phyloP scores from a whole-genome alignment of 2,329 filamentous ascomycete species.

The Orbilia quercus region DNA sequence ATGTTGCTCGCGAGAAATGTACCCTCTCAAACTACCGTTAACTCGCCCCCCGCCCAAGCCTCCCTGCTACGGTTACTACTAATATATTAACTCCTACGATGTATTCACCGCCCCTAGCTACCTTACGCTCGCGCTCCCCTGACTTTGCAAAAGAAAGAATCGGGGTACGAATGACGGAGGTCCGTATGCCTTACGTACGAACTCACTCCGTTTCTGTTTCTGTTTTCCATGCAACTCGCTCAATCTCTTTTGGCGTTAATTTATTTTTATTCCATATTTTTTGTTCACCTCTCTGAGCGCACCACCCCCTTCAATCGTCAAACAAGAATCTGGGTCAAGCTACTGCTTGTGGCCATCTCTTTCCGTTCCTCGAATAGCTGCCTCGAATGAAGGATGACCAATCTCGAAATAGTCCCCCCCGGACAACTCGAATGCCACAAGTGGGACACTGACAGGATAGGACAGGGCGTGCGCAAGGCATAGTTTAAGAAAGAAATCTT shows the following conservation, averaged over 20 bases:
- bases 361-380: conserved; percentile 51
- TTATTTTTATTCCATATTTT: conserved; percentile 1
- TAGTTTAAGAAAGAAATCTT: no score
- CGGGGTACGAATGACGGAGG: conserved; percentile 31
- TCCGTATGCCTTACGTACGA: no score
- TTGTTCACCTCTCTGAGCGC: neutral
- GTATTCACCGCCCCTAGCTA: no score
- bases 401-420: no score
- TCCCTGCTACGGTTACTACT: conserved; percentile 49
- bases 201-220: neutral
- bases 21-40: conserved; percentile 13
- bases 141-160: conserved; percentile 43
- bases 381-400: conserved; percentile 51
- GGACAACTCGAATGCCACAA: conserved; percentile 51
- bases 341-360: conserved; percentile 49
- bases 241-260: neutral
- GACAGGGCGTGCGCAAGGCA: conserved; percentile 27
- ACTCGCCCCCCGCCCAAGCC: conserved; percentile 37
- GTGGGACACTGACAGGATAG: no score
- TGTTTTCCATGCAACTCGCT: conserved; percentile 13
- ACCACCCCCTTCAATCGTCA: conserved; percentile 4
- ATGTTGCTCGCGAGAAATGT: conserved; percentile 14
- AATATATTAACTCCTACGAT: no score
- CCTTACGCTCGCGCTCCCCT: no score
- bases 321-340: conserved; percentile 34